Conservation (phyloP, 768 basidiomycete species). For the Clathrus columnatus region DNA sequence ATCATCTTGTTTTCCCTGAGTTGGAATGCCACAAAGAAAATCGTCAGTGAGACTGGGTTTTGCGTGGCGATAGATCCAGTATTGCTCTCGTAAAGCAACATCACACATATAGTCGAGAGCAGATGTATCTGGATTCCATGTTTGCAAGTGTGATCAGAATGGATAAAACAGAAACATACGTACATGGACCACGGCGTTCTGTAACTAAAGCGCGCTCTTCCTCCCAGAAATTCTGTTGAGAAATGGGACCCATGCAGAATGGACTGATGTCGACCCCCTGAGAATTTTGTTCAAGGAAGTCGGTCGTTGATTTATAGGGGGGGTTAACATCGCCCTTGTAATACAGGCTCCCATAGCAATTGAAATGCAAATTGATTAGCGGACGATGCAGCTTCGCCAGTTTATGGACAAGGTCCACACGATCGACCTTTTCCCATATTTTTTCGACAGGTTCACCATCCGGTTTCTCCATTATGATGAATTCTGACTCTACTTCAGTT, state of each 20-base stretch:
- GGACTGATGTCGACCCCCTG: slow-evolving; percentile 16
- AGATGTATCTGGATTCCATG: too few species aligned
- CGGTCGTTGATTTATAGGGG: not conserved
- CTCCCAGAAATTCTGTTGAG: slow-evolving; percentile 23
- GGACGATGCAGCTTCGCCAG: slow-evolving; percentile 18
- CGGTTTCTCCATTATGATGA: slow-evolving; percentile 27
- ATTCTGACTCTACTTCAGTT: slow-evolving; percentile 25
- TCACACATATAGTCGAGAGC: too few species aligned
- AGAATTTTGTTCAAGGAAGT: slow-evolving; percentile 9
- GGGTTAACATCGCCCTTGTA: slow-evolving; percentile 25
- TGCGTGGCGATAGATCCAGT: too few species aligned
- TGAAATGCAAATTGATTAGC: slow-evolving; percentile 19
- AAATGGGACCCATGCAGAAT: slow-evolving; percentile 24
- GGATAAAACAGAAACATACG: too few species aligned
- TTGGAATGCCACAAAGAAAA: too few species aligned
- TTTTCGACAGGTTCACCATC: slow-evolving; percentile 17
- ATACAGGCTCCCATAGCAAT: slow-evolving; percentile 28
- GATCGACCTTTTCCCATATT: slow-evolving; percentile 13
- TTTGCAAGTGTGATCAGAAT: too few species aligned
- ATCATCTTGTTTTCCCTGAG: too few species aligned
- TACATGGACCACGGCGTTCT: slow-evolving; percentile 27
- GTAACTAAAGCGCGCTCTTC: slow-evolving; percentile 20
- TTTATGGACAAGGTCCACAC: slow-evolving; percentile 13
- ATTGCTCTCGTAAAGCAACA: too few species aligned
- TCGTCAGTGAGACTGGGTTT: too few species aligned